These are phyloP conservation scores for Ophiostoma piceae DNA, from an alignment of 2,329 filamentous ascomycete genomes.

Conservation along the genomic window DNA sequence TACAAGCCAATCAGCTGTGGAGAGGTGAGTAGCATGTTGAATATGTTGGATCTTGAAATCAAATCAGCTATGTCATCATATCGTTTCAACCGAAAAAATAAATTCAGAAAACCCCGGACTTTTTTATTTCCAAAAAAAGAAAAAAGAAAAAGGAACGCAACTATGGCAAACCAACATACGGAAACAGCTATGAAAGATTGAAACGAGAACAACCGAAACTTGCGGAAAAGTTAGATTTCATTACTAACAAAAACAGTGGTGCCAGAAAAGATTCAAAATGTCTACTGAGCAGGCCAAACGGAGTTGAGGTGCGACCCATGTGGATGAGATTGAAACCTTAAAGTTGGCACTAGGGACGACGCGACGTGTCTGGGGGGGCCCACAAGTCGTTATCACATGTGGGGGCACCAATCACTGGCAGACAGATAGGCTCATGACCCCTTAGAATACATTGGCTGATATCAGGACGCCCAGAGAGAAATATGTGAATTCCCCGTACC, in stretches of 20 bases:
- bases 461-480: neutral
- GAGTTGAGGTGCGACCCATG: neutral
- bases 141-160: neutral
- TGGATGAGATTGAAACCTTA: neutral
- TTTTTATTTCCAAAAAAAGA: neutral
- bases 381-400: conserved; percentile 10
- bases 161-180: too few species aligned
- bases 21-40: conserved; percentile 2
- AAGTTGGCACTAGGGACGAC: conserved; percentile 4
- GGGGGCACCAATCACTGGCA: neutral
- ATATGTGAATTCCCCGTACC: neutral
- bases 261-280: conserved; percentile 8
- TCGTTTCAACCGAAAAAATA: too few species aligned
- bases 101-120: too few species aligned
- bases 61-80: too few species aligned
- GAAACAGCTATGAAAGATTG: neutral
- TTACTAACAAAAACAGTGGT: neutral
- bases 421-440: conserved; percentile 5
- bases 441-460: conserved; percentile 10
- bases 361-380: neutral
- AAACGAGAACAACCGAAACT: neutral
- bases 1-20: conserved; percentile 42
- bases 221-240: neutral
- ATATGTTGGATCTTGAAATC: too few species aligned
- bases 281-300: conserved; percentile 9